Conservation (phyloP, 495 filamentous ascomycete species). For the Neurospora terricola region DNA sequence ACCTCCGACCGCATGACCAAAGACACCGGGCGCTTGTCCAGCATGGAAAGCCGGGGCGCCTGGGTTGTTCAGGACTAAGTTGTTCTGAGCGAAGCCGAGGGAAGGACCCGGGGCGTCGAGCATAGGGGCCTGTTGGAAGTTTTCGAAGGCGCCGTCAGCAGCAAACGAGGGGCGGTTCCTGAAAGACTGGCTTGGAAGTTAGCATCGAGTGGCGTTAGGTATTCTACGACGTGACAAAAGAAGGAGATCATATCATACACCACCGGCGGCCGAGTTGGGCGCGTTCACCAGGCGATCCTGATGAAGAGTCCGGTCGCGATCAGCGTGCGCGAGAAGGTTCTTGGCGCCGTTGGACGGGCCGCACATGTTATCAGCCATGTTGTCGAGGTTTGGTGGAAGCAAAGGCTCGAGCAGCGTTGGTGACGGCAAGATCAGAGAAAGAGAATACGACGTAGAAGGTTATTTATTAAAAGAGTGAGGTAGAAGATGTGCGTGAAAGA, state of each 20-base stretch:
- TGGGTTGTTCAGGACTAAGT: slow-evolving; percentile 3
- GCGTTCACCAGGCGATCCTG: slow-evolving; percentile 53
- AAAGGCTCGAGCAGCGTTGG: neutral
- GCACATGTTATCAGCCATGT: slow-evolving; percentile 75
- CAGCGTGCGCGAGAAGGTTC: slow-evolving; percentile 71
- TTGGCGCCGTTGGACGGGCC: slow-evolving; percentile 85
- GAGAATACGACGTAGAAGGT: neutral
- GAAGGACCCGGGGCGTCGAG: neutral
- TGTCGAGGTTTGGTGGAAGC: slow-evolving; percentile 10
- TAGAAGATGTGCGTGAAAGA: neutral
- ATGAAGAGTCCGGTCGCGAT: slow-evolving; percentile 69
- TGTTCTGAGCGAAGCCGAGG: too few relatives aligned
- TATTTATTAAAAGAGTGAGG: neutral
- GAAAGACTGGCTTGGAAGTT: slow-evolving; percentile 17
- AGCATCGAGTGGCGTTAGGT: neutral
- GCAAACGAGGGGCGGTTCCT: slow-evolving; percentile 11
- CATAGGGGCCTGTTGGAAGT: slow-evolving; percentile 12
- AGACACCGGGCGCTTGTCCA: neutral
- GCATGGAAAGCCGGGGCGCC: neutral
- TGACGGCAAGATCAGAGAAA: neutral
- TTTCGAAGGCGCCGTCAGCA: slow-evolving; percentile 12
- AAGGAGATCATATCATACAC: slow-evolving; percentile 4
- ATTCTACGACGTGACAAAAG: neutral
- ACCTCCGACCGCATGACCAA: neutral
- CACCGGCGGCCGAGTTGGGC: slow-evolving; percentile 10